Percentiles rank a stretch among this genome's conserved stretches.
These are phyloP conservation scores for Claviceps pazoutovae DNA, from an alignment of 2,329 filamentous ascomycete species.

Conservation along the genomic window DNA sequence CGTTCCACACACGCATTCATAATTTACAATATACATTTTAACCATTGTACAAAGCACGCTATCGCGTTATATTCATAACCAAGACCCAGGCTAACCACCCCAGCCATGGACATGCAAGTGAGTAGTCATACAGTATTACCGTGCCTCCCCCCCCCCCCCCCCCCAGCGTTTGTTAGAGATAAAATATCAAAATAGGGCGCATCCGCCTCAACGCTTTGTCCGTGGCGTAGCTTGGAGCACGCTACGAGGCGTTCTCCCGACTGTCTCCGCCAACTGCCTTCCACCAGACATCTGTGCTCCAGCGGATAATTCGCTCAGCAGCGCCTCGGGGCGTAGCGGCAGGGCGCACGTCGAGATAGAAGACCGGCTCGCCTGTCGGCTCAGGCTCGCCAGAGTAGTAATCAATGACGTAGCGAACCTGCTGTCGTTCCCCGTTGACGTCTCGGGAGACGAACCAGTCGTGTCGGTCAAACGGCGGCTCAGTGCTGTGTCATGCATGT, in stretches of 20 bases:
- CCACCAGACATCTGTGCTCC: conserved; percentile 93
- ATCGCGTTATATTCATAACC: conserved; percentile 8
- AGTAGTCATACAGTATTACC: background rate
- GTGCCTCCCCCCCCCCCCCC: conserved; percentile 1
- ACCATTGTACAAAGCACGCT: conserved; percentile 1
- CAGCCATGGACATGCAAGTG: conserved; percentile 4
- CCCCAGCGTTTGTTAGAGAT: background rate
- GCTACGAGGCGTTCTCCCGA: conserved; percentile 22
- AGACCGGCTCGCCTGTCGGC: conserved; percentile 78
- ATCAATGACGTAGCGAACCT: conserved; percentile 91
- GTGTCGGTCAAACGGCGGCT: conserved; percentile 88
- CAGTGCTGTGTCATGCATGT: conserved; percentile 37
- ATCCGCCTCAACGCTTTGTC: conserved; percentile 7
- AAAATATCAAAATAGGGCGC: background rate
- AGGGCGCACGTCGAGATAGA: conserved; percentile 87
- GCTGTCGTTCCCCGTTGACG: conserved; percentile 50
- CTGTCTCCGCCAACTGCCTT: conserved; percentile 62
- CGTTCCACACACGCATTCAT: background rate
- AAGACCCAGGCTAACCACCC: conserved; percentile 7
- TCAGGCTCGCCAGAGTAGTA: conserved; percentile 82
- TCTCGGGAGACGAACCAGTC: conserved; percentile 87
- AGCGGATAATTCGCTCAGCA: conserved; percentile 70
- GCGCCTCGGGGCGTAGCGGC: conserved; percentile 71
- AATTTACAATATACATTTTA: background rate
- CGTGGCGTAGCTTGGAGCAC: too few relatives aligned